Conservation (phyloP, 2,329 filamentous ascomycete genomes). For the Domatiomyces catenatus region DNA sequence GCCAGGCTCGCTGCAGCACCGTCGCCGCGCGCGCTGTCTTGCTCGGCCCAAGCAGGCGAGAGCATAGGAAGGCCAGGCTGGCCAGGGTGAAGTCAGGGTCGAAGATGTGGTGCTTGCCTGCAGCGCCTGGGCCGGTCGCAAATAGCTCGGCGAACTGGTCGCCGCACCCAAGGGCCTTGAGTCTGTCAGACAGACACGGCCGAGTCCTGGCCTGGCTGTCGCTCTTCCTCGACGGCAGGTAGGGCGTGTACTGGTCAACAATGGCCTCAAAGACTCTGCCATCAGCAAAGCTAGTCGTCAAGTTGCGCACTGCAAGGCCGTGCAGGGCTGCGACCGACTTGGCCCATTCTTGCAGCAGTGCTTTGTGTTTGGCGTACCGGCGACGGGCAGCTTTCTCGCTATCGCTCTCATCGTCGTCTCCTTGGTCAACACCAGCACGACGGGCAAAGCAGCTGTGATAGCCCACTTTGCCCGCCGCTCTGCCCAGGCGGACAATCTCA, state of each 20-base stretch:
- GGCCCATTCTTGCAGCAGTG: slow-evolving; percentile 43
- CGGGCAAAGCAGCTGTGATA: slow-evolving; percentile 2
- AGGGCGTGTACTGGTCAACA: slow-evolving; percentile 40
- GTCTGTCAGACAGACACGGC: slow-evolving; percentile 6
- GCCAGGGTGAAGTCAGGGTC: slow-evolving; percentile 40
- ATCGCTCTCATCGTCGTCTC: slow-evolving; percentile 13
- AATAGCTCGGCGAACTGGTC: slow-evolving; percentile 15
- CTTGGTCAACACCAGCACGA: slow-evolving; percentile 9
- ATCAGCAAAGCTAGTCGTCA: slow-evolving; percentile 44
- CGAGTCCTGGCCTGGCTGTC: not conserved
- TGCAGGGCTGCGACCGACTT: slow-evolving; percentile 33
- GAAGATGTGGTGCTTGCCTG: slow-evolving; percentile 27
- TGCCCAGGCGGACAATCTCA: slow-evolving; percentile 34
- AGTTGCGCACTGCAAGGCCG: slow-evolving; percentile 34
- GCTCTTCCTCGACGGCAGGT: slow-evolving; percentile 3
- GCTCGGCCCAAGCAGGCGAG: slow-evolving; percentile 39
- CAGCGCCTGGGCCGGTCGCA: not conserved
- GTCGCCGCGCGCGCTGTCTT: slow-evolving; percentile 35
- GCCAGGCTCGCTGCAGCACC: slow-evolving; percentile 39
- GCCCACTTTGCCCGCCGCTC: slow-evolving; percentile 16
- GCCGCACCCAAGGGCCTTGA: slow-evolving; percentile 12
- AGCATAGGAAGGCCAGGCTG: slow-evolving; percentile 44
- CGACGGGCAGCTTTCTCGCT: slow-evolving; percentile 18
- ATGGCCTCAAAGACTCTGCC: slow-evolving; percentile 40
- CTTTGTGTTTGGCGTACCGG: slow-evolving; percentile 19